Percentiles rank a stretch among this genome's conserved stretches.
These are phyloP conservation scores for Paracamarosporium sp. DNA, from an alignment of 2,329 filamentous ascomycete species.

Conservation along the genomic window DNA sequence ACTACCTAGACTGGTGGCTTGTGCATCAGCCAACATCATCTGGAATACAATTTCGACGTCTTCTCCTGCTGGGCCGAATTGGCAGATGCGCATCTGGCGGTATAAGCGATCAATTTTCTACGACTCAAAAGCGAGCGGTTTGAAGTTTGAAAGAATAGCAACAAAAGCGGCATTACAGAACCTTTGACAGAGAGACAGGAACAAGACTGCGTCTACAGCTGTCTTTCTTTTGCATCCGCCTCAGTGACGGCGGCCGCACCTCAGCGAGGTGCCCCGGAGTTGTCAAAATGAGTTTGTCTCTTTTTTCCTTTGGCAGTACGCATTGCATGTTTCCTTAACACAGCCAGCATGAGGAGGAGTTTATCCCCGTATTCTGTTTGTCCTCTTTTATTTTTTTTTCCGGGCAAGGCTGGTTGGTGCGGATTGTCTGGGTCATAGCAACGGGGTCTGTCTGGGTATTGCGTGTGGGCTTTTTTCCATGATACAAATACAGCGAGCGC, in stretches of 20 bases:
- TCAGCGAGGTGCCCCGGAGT: not conserved
- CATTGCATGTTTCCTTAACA: conserved; percentile 1
- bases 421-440: not conserved
- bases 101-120: not conserved
- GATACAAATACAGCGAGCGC: not conserved
- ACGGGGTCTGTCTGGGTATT: no score
- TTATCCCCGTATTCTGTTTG: not conserved
- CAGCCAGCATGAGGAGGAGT: conserved; percentile 7
- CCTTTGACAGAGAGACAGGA: not conserved
- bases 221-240: not conserved
- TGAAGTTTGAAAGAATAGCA: not conserved
- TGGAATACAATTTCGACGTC: not conserved
- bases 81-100: not conserved
- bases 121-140: not conserved
- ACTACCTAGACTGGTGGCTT: not conserved
- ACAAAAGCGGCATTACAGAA: not conserved
- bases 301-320: not conserved
- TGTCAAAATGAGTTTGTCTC: not conserved
- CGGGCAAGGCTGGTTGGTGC: not conserved
- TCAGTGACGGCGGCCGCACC: not conserved
- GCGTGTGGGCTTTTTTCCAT: not conserved
- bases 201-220: not conserved
- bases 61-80: not conserved
- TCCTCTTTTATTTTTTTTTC: not conserved
- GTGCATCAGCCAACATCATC: not conserved